Evolutionary conservation across 2,329 filamentous ascomycete genomes (phyloP), one percentile per base, ranked within the genome.

Genomic region (Onygenales sp.): DNA sequence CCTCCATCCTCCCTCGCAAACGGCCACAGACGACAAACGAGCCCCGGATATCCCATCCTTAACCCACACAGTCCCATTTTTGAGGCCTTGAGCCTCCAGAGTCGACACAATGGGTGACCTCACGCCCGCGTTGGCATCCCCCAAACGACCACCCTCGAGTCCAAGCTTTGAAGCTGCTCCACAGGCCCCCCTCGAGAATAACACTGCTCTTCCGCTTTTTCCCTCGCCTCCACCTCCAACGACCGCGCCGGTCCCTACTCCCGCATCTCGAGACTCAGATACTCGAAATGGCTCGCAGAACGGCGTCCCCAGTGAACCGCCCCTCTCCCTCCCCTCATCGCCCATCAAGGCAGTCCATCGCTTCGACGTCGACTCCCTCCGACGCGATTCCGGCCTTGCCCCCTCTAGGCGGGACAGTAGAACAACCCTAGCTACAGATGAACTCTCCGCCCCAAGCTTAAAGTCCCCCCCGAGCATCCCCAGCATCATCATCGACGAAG

Each of bases 401-500:
- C 34, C 37, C 14, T 53, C 51, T 9, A 51, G 48, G 17, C 37
- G 37, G 21, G 36, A 43, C 32, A 44, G 51, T 27, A 52, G 39
- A 46, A 42, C 33, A 21, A 49, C 50, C n/a, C 6, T 48, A n/a
- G 36, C 42, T 11, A 33, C 40, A 31, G 62, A 61, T 36, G 59
- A 61, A 37, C 57, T 58, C 13, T 63, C 62, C 6, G 57, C 58
- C 1, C 55, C 59, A 4, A 68, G 59, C 49, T 53, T 67, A 36
- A 62, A 63, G 42, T 66, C 66, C 4, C 51, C 67, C 49, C 63
- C 61, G 51, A 69, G 66, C 49, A 66, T 73, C 40, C 70, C 70
- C 48, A 72, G 65, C 54, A 73, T 73, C 44, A 56, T 68, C 36
- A 62, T 73, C 50, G 66, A 72, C 49, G 70, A 72, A 48, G 70